Evolutionary conservation across 176 grass and related monocot species (phyloP).

Genomic region (Zoysia japonica): DNA sequence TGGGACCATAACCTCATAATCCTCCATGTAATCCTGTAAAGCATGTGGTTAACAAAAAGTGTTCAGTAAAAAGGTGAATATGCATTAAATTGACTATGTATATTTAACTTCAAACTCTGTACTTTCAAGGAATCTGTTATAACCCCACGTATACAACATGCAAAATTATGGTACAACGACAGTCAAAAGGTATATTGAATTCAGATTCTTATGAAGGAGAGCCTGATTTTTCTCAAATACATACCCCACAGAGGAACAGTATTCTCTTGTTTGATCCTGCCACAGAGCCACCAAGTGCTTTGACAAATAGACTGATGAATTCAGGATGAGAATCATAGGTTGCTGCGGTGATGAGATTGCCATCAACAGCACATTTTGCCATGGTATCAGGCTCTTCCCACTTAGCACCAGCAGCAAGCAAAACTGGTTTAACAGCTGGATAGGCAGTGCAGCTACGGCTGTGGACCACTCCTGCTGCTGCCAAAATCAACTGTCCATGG

Average conservation of each 20-base stretch:
- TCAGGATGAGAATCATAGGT: conserved; percentile 77
- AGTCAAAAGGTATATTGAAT: background rate
- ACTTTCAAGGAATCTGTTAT: background rate
- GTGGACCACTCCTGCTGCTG: conserved; percentile 63
- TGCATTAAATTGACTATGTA: background rate
- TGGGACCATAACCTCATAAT: conserved; percentile 98
- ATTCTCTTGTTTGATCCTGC: conserved; percentile 75
- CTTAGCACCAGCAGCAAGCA: conserved; percentile 78
- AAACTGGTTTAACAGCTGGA: conserved; percentile 66
- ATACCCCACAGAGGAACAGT: conserved; percentile 94
- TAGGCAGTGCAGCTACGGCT: conserved; percentile 69
- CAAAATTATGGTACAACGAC: background rate
- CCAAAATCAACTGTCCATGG: conserved; percentile 88
- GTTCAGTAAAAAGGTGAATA: background rate
- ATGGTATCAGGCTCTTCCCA: conserved; percentile 81
- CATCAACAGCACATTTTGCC: conserved; percentile 60
- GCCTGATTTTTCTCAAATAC: background rate
- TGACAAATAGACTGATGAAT: conserved; percentile 77
- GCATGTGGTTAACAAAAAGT: background rate
- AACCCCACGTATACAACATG: background rate
- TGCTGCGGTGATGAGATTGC: conserved; percentile 66
- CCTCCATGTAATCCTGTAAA: conserved; percentile 93
- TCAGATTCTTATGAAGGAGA: background rate
- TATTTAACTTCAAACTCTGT: background rate
- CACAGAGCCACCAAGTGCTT: conserved; percentile 81